These are phyloP conservation scores for Pisolithus orientalis DNA, from an alignment of 768 basidiomycete species.

Conservation along the genomic window DNA sequence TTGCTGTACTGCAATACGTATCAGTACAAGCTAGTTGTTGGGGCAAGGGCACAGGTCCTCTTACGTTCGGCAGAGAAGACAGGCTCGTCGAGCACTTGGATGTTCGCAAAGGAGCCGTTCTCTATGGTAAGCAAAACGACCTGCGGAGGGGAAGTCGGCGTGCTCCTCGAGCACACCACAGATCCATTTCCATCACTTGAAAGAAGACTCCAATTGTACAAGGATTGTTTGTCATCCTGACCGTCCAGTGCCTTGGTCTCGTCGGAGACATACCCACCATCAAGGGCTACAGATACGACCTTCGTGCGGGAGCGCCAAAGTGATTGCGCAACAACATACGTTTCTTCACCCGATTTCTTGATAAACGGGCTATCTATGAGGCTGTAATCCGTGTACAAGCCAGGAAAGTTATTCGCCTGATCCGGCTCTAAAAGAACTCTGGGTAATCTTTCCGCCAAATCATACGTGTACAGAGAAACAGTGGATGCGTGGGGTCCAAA, in stretches of 20 bases:
- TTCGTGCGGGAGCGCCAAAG: conserved; percentile 50
- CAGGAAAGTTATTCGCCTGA: conserved; percentile 44
- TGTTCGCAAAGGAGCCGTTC: conserved; percentile 11
- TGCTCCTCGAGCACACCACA: conserved; percentile 47
- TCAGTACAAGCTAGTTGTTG: not conserved
- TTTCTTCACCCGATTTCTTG: conserved; percentile 2
- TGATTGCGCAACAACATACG: conserved; percentile 35
- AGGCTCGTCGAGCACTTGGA: conserved; percentile 41
- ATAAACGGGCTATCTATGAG: conserved; percentile 41
- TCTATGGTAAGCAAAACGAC: conserved; percentile 41
- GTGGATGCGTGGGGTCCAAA: conserved; percentile 61
- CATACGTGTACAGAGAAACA: conserved; percentile 40
- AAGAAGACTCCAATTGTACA: conserved; percentile 52
- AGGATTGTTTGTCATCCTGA: conserved; percentile 4
- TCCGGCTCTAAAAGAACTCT: conserved; percentile 37
- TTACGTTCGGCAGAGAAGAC: conserved; percentile 35
- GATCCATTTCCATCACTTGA: conserved; percentile 38
- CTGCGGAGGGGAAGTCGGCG: conserved; percentile 40
- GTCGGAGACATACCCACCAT: conserved; percentile 36
- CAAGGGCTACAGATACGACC: conserved; percentile 39
- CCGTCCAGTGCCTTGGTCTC: conserved; percentile 6
- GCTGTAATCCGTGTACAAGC: conserved; percentile 50
- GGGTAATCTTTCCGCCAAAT: conserved; percentile 22
- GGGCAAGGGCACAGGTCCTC: conserved; percentile 6
- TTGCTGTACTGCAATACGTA: conserved; percentile 30